A percentile compares a stretch with the other conserved stretches of the same genome.
Evolutionary conservation across 306 rosid species (phyloP).

Genomic region (Rosa lucieae): DNA sequence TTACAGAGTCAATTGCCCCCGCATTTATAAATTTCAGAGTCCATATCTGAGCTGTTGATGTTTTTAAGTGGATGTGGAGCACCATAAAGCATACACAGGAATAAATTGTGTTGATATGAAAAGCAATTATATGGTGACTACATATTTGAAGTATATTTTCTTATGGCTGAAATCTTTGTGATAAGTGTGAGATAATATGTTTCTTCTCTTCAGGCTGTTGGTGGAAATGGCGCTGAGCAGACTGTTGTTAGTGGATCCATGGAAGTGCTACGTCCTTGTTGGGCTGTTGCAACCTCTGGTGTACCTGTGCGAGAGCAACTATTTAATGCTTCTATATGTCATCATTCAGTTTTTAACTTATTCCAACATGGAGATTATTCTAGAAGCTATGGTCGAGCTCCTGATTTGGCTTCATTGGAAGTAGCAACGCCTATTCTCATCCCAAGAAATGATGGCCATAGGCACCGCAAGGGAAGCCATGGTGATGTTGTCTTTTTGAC

Average conservation of each 20-base stretch:
- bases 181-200: slow-evolving; percentile 10
- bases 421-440: slow-evolving; percentile 95
- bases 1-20: neutral
- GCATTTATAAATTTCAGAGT: neutral
- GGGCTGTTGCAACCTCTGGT: slow-evolving; percentile 99
- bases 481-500: slow-evolving; percentile 97
- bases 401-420: slow-evolving; percentile 72
- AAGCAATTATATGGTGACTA: neutral
- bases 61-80: neutral
- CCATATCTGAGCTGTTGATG: neutral
- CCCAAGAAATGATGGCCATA: slow-evolving; percentile 85
- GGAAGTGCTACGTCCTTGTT: slow-evolving; percentile 97
- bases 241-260: slow-evolving; percentile 94
- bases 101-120: neutral
- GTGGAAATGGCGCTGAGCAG: slow-evolving; percentile 98
- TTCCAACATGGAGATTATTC: slow-evolving; percentile 89
- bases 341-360: slow-evolving; percentile 71
- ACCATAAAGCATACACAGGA: neutral
- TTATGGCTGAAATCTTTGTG: neutral
- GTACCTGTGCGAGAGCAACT: slow-evolving; percentile 93
- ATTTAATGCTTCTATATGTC: slow-evolving; percentile 95
- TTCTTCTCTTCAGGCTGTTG: slow-evolving; percentile 71
- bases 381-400: slow-evolving; percentile 57
- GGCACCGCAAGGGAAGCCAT: slow-evolving; percentile 95
- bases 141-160: neutral